Conservation (phyloP, 2,329 filamentous ascomycete species). For the Aphanocladium album region DNA sequence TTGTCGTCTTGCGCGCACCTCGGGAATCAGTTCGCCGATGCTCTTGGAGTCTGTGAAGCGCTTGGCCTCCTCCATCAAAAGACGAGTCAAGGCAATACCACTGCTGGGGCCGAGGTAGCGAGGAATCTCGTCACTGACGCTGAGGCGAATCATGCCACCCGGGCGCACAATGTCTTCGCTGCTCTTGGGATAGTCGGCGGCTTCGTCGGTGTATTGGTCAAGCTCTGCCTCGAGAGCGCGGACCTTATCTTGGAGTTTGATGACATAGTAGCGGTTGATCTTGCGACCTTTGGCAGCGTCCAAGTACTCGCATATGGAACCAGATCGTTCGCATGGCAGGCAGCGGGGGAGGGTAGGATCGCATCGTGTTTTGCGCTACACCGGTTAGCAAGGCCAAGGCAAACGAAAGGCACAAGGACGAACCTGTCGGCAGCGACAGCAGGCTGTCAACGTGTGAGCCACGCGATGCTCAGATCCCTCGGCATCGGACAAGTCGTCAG, state of each 20-base stretch:
- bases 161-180: slow-evolving; percentile 83
- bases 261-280: slow-evolving; percentile 87
- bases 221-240: slow-evolving; percentile 77
- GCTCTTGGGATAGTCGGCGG: slow-evolving; percentile 62
- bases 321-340: slow-evolving; percentile 85
- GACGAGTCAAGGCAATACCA: slow-evolving; percentile 87
- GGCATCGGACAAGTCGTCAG: slow-evolving; percentile 41
- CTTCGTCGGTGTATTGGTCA: slow-evolving; percentile 70
- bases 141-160: slow-evolving; percentile 77
- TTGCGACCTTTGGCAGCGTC: slow-evolving; percentile 82
- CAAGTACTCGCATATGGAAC: slow-evolving; percentile 90
- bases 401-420: slow-evolving; percentile 21
- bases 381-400: neutral
- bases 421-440: slow-evolving; percentile 75
- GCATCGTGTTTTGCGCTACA: slow-evolving; percentile 88
- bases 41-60: slow-evolving; percentile 85
- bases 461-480: slow-evolving; percentile 56
- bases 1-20: slow-evolving; percentile 55
- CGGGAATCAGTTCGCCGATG: slow-evolving; percentile 87
- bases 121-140: slow-evolving; percentile 77
- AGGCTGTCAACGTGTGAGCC: slow-evolving; percentile 75
- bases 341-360: slow-evolving; percentile 90
- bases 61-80: slow-evolving; percentile 96
- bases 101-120: slow-evolving; percentile 91
- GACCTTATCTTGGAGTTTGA: slow-evolving; percentile 83